Evolutionary conservation across 805 yeast species (phyloP).

Genomic region (Metschnikowia peoriensis): DNA sequence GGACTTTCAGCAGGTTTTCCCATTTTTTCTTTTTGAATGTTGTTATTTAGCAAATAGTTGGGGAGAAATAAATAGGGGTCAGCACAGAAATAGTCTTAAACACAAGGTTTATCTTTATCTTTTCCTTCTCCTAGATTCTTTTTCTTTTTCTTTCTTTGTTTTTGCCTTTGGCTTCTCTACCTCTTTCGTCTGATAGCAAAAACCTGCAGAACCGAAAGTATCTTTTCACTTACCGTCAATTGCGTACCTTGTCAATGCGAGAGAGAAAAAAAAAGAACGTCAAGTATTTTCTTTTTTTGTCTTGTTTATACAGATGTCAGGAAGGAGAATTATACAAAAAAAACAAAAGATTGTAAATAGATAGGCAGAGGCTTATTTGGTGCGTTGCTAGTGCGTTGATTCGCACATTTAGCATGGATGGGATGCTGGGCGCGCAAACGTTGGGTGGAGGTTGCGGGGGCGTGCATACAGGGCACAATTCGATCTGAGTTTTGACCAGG

Average conservation of each 20-base stretch:
- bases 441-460: neutral
- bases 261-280: neutral
- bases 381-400: constrained; percentile 4
- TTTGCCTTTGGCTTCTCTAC: neutral
- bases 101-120: neutral
- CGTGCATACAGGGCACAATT: neutral
- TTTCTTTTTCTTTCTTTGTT: neutral
- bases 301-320: too few species aligned
- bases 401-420: constrained; percentile 5
- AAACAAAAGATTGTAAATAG: neutral
- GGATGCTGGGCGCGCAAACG: neutral
- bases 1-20: neutral
- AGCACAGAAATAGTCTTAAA: neutral
- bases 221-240: neutral
- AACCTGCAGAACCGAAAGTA: neutral
- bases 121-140: too few species aligned
- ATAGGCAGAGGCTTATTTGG: neutral
- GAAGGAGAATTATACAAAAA: neutral
- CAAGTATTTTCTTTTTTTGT: too few species aligned
- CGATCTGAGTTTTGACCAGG: neutral
- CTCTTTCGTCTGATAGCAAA: neutral
- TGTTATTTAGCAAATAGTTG: neutral
- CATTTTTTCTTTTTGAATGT: neutral
- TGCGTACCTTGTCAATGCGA: neutral
- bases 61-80: too few species aligned